Conservation (phyloP, 1,139 yeast species). For the Taphrina wiesneri region DNA sequence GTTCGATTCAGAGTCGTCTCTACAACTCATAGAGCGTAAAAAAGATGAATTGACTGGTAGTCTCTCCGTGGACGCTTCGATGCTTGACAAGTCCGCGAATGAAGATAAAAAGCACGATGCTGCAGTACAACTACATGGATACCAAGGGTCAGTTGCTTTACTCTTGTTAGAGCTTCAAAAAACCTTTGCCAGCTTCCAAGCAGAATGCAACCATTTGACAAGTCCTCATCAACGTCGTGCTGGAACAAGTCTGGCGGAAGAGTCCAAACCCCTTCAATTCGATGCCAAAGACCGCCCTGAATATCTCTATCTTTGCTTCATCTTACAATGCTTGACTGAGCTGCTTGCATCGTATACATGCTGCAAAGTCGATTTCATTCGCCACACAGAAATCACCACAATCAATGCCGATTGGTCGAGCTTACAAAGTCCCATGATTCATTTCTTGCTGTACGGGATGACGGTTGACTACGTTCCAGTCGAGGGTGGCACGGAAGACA, state of each 20-base stretch:
- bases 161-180: neutral
- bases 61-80: neutral
- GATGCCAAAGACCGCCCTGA: constrained; percentile 48
- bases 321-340: constrained; percentile 70
- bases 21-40: constrained; percentile 45
- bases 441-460: neutral
- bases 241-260: neutral
- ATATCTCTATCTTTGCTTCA: constrained; percentile 66
- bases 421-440: neutral
- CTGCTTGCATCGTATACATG: constrained; percentile 74
- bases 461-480: constrained; percentile 44
- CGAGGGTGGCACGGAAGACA: constrained; percentile 45
- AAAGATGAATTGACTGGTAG: neutral
- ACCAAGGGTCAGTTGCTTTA: neutral
- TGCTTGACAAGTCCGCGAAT: neutral
- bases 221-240: neutral
- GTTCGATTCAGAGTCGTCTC: constrained; percentile 39
- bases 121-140: constrained; percentile 5
- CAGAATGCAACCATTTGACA: neutral
- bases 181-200: neutral
- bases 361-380: constrained; percentile 77
- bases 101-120: neutral
- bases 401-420: neutral
- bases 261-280: neutral
- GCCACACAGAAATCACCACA: constrained; percentile 46